These are phyloP conservation scores for Xylaria scruposa DNA, from an alignment of 495 filamentous ascomycete genomes.

Conservation along the genomic window DNA sequence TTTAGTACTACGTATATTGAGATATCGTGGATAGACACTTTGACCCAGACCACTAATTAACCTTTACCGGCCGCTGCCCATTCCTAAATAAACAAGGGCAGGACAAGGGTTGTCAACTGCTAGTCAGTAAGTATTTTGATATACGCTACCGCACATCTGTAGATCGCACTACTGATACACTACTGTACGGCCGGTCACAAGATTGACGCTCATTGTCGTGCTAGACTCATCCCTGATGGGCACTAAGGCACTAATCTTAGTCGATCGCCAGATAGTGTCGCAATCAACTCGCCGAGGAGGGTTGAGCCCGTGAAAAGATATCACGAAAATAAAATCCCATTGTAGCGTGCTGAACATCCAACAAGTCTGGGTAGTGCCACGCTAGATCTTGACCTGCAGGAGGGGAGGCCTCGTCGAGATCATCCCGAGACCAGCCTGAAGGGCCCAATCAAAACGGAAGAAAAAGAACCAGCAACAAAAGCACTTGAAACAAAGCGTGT, in stretches of 20 bases:
- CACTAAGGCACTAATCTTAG: background rate
- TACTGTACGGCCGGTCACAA: background rate
- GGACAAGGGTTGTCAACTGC: background rate
- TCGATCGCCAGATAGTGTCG: slow-evolving; percentile 11
- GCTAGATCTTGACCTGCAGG: slow-evolving; percentile 13
- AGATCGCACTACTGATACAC: slow-evolving; percentile 20
- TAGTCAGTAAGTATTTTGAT: slow-evolving; percentile 18
- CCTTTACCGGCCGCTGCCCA: background rate
- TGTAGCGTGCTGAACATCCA: background rate
- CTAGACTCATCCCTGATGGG: background rate
- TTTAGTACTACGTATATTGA: background rate
- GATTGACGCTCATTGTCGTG: background rate
- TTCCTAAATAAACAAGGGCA: background rate
- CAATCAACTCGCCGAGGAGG: background rate
- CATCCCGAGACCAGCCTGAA: background rate
- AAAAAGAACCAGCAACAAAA: background rate
- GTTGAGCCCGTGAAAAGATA: background rate
- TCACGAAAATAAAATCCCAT: background rate
- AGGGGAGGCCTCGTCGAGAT: background rate
- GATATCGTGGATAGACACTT: background rate
- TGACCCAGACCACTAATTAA: background rate
- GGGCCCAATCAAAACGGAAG: slow-evolving; percentile 1
- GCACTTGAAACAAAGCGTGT: background rate
- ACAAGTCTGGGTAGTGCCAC: background rate
- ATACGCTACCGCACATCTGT: slow-evolving; percentile 9